Conservation (phyloP, 352 stramenopile species). For the Phytophthora pisi region DNA sequence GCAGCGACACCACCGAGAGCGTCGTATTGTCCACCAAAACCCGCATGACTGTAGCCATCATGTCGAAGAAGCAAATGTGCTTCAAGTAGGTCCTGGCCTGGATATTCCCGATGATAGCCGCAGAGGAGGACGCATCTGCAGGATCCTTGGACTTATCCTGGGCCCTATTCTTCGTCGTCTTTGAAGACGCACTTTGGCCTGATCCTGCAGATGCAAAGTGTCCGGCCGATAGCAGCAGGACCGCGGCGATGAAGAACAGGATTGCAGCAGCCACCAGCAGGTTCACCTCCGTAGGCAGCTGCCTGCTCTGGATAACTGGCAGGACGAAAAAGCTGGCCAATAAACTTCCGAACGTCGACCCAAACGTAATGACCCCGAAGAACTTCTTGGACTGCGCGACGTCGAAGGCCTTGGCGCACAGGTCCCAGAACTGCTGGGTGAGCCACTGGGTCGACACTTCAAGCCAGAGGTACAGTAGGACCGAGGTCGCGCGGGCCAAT, state of each 20-base stretch:
- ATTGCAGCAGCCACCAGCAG: slow-evolving; percentile 60
- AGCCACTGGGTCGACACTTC: slow-evolving; percentile 79
- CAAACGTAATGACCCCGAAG: slow-evolving; percentile 89
- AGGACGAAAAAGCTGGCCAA: slow-evolving; percentile 78
- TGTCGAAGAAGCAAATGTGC: slow-evolving; percentile 89
- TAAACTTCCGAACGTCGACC: slow-evolving; percentile 79
- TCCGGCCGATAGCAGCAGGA: slow-evolving; percentile 62
- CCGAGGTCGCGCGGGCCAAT: slow-evolving; percentile 51
- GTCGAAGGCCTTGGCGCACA: slow-evolving; percentile 82
- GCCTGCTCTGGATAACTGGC: slow-evolving; percentile 50
- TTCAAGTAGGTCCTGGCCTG: slow-evolving; percentile 77
- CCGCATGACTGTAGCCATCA: slow-evolving; percentile 78
- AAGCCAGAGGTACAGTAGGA: slow-evolving; percentile 83
- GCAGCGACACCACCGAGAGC: slow-evolving; percentile 71
- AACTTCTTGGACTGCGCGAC: slow-evolving; percentile 86
- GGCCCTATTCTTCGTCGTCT: slow-evolving; percentile 12
- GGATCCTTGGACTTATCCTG: slow-evolving; percentile 2
- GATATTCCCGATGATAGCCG: slow-evolving; percentile 65
- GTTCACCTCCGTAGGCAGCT: slow-evolving; percentile 77
- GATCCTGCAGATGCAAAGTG: slow-evolving; percentile 37
- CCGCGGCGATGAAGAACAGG: slow-evolving; percentile 60
- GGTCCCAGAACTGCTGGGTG: slow-evolving; percentile 88
- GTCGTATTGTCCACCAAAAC: slow-evolving; percentile 87
- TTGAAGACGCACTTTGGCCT: neutral
- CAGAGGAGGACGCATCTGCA: slow-evolving; percentile 24